These are phyloP conservation scores for Ganoderma leucocontextum DNA, from an alignment of 1,284 basidiomycete genomes.

Conservation along the genomic window DNA sequence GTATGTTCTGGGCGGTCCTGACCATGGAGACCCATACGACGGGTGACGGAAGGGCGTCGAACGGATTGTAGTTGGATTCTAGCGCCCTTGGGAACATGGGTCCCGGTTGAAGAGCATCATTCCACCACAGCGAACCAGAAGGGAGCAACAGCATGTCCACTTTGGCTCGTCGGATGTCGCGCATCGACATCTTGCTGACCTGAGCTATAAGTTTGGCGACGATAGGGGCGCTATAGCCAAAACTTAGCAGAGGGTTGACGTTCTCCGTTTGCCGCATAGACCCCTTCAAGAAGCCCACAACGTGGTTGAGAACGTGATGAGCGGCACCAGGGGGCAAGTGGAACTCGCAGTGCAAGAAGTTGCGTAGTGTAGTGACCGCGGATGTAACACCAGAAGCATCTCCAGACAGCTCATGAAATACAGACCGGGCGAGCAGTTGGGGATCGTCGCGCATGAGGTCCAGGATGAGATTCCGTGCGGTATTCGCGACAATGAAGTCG, in stretches of 20 bases:
- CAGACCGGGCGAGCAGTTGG: slow-evolving; percentile 65
- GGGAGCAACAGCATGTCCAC: slow-evolving; percentile 78
- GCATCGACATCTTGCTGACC: slow-evolving; percentile 77
- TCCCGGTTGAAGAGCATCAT: slow-evolving; percentile 56
- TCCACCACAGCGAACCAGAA: slow-evolving; percentile 73
- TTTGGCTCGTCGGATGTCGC: slow-evolving; percentile 80
- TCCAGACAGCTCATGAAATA: slow-evolving; percentile 66
- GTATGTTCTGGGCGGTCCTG: slow-evolving; percentile 75
- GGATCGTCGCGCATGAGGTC: slow-evolving; percentile 83
- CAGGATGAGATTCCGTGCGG: slow-evolving; percentile 65
- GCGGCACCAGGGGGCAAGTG: slow-evolving; percentile 71
- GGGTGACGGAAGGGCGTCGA: slow-evolving; percentile 55
- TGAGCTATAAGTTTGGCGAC: slow-evolving; percentile 66
- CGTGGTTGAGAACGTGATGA: slow-evolving; percentile 73
- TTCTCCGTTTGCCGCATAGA: slow-evolving; percentile 55
- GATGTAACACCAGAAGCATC: slow-evolving; percentile 54
- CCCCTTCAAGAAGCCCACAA: slow-evolving; percentile 75
- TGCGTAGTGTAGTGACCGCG: slow-evolving; percentile 58
- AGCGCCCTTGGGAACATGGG: slow-evolving; percentile 66
- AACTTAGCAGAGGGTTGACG: slow-evolving; percentile 55
- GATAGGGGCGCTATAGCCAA: slow-evolving; percentile 63
- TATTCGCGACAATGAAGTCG: slow-evolving; percentile 62
- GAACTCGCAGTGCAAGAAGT: slow-evolving; percentile 62
- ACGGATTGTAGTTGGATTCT: slow-evolving; percentile 50
- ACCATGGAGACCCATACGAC: slow-evolving; percentile 69